Conservation (phyloP, 257 asterid species). For the Nicotiana knightiana region DNA sequence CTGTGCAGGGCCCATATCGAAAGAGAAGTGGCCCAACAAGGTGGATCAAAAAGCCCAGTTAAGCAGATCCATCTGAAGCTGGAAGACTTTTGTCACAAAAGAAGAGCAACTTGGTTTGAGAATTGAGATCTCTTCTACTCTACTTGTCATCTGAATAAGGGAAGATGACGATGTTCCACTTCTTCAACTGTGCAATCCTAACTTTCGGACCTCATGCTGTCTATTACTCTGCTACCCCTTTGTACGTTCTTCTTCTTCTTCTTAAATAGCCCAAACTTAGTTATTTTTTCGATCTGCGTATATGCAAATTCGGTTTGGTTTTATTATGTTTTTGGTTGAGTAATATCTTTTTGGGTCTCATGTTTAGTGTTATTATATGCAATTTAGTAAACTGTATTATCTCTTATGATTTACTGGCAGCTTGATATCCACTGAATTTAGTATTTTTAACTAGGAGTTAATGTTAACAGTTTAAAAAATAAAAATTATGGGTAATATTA, state of each 20-base stretch:
- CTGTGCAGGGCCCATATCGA: not conserved
- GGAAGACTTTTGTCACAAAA: not conserved
- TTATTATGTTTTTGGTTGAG: not conserved
- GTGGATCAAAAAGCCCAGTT: not conserved
- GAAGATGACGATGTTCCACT: conserved; percentile 86
- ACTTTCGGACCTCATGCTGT: conserved; percentile 99
- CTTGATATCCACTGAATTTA: not conserved
- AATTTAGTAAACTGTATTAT: not conserved
- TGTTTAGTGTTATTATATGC: not conserved
- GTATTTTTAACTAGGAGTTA: not conserved
- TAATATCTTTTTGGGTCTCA: not conserved
- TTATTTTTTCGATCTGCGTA: not conserved
- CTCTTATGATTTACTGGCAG: not conserved
- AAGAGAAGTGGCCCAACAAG: not conserved
- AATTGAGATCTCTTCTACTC: not conserved
- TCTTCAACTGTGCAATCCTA: conserved; percentile 93
- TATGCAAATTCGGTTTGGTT: not conserved
- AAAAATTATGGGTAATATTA: not conserved
- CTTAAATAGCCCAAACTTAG: too few relatives aligned
- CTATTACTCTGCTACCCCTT: conserved; percentile 94
- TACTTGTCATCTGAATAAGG: not conserved
- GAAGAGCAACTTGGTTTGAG: not conserved
- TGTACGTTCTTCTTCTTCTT: conserved; percentile 35
- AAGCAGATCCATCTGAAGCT: not conserved
- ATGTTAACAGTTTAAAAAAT: not conserved